phyloP scores from a whole-genome alignment of 768 basidiomycete species.

The Phylloporus rhodoxanthus region DNA sequence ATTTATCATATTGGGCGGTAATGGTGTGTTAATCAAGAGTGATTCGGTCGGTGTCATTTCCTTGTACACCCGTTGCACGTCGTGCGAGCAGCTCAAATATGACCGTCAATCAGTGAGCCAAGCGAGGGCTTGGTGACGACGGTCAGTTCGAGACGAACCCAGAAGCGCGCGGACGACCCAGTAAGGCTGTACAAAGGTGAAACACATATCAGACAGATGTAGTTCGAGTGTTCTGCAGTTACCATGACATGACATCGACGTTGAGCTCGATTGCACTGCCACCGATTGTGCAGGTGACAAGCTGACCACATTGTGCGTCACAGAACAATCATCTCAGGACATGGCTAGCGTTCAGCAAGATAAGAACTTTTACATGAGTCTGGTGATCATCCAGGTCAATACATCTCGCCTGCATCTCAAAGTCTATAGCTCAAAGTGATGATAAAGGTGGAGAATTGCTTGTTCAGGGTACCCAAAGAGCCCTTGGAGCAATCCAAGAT shows the following conservation, averaged over 20 bases:
- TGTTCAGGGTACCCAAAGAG: conserved; percentile 26
- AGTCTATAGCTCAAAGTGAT: not conserved
- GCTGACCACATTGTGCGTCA: too few relatives aligned
- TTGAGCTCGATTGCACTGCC: conserved; percentile 13
- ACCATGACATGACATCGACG: conserved; percentile 4
- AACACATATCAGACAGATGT: conserved; percentile 10
- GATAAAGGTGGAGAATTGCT: conserved; percentile 22
- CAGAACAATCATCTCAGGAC: too few relatives aligned
- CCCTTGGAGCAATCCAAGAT: conserved; percentile 21
- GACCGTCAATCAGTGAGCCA: not conserved
- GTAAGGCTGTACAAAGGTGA: conserved; percentile 2
- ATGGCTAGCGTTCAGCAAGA: conserved; percentile 4
- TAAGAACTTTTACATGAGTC: conserved; percentile 14
- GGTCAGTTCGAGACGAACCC: not conserved
- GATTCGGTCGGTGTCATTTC: not conserved
- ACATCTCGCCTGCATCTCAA: not conserved
- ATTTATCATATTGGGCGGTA: conserved; percentile 13
- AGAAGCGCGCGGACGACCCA: not conserved
- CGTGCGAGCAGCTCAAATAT: not conserved
- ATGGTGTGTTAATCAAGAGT: not conserved
- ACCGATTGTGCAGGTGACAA: not conserved
- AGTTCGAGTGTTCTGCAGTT: conserved; percentile 1
- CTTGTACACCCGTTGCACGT: too few relatives aligned
- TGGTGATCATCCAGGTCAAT: conserved; percentile 12
- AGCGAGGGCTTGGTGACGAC: not conserved